Evolutionary conservation across 257 asterid species (phyloP), one percentile per base, ranked within the genome.

Genomic region (Rhazya stricta): DNA sequence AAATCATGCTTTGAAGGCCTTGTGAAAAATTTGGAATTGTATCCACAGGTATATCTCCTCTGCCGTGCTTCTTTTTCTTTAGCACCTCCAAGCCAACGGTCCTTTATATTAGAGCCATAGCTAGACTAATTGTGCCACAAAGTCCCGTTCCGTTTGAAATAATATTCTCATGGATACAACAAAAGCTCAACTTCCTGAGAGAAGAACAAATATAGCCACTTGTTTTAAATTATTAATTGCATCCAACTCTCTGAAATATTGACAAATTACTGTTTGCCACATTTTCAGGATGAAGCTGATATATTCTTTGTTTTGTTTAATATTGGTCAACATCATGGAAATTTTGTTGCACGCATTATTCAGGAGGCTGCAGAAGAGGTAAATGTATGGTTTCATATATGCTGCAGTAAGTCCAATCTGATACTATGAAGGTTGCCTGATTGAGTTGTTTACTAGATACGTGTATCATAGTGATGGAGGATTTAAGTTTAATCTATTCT

Each of bases 261-360:
- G 29, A 37, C 48, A 37, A 37, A 66, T 37, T 66, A 41, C 50
- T 16, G 46, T 66, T 60, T 66, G 50, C 25, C 30, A 36, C 71
- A 36, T 78, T 61, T 78, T 77, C 93, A 91, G 98, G 98, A 94
- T 82, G 98, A 94, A 84, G 89, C 90, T 69, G 96, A 88, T 85
- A 63, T 92, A 56, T 81, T 92, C 74, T 76, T 72, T 69, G 82
- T 74, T 70, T 65, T 94, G 65, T 86, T 82, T 79, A 81, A 73
- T 82, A 81, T 92, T 80, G 99, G 99, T 57, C 86, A 79, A 73
- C 77, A 75, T 45, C 97, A 92, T 66, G 87, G 96, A 73, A 88
- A 86, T 58, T 88, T 81, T 83, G 91, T 86, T 54, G 80, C 75
- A 82, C 82, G 79, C 76, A 54, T 89, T 78, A 80, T 91, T 62